Percentiles rank a stretch among this genome's conserved stretches.
Conservation (phyloP, 441 rosid genomes). For the Erodium texanum region DNA sequence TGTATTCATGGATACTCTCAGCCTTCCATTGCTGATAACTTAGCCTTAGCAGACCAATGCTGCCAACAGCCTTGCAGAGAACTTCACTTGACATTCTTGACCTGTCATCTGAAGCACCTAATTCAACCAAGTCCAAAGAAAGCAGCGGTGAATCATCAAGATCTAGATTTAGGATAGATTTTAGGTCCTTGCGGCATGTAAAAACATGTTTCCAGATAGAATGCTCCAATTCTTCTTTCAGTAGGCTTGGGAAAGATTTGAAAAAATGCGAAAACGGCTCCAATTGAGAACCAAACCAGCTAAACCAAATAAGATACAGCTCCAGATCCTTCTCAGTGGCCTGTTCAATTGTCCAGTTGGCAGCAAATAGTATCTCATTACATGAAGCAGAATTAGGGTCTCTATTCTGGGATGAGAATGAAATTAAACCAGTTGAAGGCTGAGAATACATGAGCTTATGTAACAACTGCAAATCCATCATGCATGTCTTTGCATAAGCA, state of each 20-base stretch:
- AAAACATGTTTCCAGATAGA: constrained; percentile 57
- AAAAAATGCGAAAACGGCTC: constrained; percentile 7
- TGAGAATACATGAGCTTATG: constrained; percentile 36
- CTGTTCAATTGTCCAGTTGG: constrained; percentile 20
- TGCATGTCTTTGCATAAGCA: constrained; percentile 20
- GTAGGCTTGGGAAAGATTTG: constrained; percentile 8
- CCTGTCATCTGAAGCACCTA: constrained; percentile 29
- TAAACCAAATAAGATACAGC: constrained; percentile 3
- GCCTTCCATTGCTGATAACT: constrained; percentile 68
- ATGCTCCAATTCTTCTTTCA: constrained; percentile 1
- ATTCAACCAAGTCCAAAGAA: constrained; percentile 55
- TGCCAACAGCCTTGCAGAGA: constrained; percentile 53
- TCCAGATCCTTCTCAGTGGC: constrained; percentile 3
- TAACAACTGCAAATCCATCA: constrained; percentile 32
- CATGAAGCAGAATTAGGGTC: constrained; percentile 27
- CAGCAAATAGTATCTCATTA: constrained; percentile 46
- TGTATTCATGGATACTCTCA: constrained; percentile 38
- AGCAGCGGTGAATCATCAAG: constrained; percentile 41
- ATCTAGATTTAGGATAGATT: constrained; percentile 32
- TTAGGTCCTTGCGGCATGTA: constrained; percentile 37
- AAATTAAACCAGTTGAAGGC: constrained; percentile 26
- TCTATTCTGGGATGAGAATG: constrained; percentile 16
- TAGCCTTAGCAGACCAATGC: constrained; percentile 53
- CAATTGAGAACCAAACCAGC: constrained; percentile 8
- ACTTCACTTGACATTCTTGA: constrained; percentile 22